These are phyloP conservation scores for Blastobotrys buckinghamii DNA, from an alignment of 1,139 yeast genomes.

Conservation along the genomic window DNA sequence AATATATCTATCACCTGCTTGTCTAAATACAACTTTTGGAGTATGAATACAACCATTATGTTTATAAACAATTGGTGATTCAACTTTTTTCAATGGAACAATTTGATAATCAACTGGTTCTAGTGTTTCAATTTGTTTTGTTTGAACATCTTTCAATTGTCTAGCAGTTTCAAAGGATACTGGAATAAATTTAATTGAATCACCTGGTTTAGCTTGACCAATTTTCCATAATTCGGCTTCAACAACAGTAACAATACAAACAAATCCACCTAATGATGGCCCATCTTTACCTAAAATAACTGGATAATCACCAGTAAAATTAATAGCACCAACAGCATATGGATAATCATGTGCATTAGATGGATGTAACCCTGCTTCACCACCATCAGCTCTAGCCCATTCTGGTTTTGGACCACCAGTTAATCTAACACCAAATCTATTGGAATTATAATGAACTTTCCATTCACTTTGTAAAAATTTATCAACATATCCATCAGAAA, in stretches of 20 bases:
- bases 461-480: constrained; percentile 73
- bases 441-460: constrained; percentile 96
- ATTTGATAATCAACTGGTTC: constrained; percentile 2
- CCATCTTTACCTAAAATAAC: constrained; percentile 96
- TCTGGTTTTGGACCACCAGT: constrained; percentile 85
- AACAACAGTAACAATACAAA: constrained; percentile 91
- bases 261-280: constrained; percentile 95
- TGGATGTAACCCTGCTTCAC: constrained; percentile 97
- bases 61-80: constrained; percentile 48
- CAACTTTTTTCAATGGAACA: constrained; percentile 4
- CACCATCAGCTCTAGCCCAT: constrained; percentile 98
- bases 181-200: constrained; percentile 71
- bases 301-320: constrained; percentile 97
- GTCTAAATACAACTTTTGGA: constrained; percentile 80
- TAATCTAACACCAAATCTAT: constrained; percentile 90
- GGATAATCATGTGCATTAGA: constrained; percentile 97
- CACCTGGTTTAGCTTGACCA: constrained; percentile 97
- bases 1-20: constrained; percentile 93
- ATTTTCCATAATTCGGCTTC: constrained; percentile 98
- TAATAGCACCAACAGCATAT: constrained; percentile 91
- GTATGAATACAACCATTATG: constrained; percentile 43
- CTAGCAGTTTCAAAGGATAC: constrained; percentile 64
- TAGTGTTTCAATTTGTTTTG: constrained; percentile 30
- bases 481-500: constrained; percentile 64
- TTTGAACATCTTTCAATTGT: constrained; percentile 54